Evolutionary conservation across 2,329 filamentous ascomycete genomes (phyloP), one percentile per base, ranked within the genome.

Genomic region (Aspergillus bombycis): DNA sequence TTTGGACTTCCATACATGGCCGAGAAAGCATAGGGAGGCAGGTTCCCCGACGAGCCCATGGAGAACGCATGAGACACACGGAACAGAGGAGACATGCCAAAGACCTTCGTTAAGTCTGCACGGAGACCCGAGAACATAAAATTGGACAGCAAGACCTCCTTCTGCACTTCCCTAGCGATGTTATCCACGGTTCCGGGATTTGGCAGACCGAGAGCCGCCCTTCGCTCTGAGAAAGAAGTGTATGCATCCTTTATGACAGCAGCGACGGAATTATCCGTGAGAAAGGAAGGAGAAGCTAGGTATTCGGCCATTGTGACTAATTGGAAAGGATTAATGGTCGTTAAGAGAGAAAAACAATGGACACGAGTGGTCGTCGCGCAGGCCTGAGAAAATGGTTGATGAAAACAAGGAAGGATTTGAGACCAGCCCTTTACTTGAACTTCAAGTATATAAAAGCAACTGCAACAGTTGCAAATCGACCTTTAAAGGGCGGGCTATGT

Each of bases 21-120:
- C 71, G 93, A 92, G 82, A 98, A 97, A 61, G 92, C 93, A 82
- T 99, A 99, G 43, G 95, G 95, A 78, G 94, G 94, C 79, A 96
- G 85, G 64, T 79, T 80, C 70, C 91, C 89, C 81, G 97, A 93
- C 50, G 87, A 87, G 72, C 95, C 94, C 88, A 97, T 92, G 61
- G 94, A 91, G 79, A 99, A 95, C 72, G 95, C 92, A 83, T 99
- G 95, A 69, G 94, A 97, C 72, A 97, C 91, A 82, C 98, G 94
- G 86, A 99, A 99, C 71, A 98, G 84, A 63, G 95, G 95, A 62
- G 89, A 88, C 79, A 96, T 88, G 86, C 93, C 95, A 83, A 98
- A 96, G 77, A 93, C 89, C 86, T 97, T 98, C 78, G 93, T 97
- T 78, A 98, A 85, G 81, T 99, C 95, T 79, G 94, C 96, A 77